Evolutionary conservation across 345 rosid genomes (phyloP), one percentile per base, ranked within the genome.

Genomic region (Anacardium occidentale): DNA sequence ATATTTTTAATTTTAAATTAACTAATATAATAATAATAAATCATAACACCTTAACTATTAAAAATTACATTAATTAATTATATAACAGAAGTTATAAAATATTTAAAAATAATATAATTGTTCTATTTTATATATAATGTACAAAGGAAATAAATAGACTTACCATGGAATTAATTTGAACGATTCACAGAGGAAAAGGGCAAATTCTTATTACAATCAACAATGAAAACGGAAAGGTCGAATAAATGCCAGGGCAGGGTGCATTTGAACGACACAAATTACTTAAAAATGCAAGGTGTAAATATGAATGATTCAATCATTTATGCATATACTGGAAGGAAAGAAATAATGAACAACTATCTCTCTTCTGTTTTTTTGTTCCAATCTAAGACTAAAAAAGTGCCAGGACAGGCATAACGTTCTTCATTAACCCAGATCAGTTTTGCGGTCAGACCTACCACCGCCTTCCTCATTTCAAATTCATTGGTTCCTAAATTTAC

Each of bases 291-390:
- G 8, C 0, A 47, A 50, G 5, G 37, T 12, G 44, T 29, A 67
- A 18, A 58, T 58, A 29, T 32, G 29, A 61, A 61, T 24, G 25
- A n/a, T 40, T n/a, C 14, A 24, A 24, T 58, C 24, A 69, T 71
- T 24, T 48, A 34, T 32, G 48, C n/a, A 50, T 29, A 29, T 61
- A 32, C 12, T 42, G 42, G 10, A 63, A 24, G 45, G 47, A 14
- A 45, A 71, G 9, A 71, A 71, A 56, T 54, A 37, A 22, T 29
- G 58, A 50, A 69, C 72, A 10, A 17, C 59, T 71, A 48, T 70
- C 44, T 47, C n/a, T n/a, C n/a, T n/a, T n/a, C n/a, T n/a, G n/a
- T n/a, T n/a, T 29, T 3, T 29, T 29, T 64, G 45, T 60, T 40
- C 32, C 74, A 21, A 62, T 24, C 45, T 62, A 17, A 25, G 15